phyloP scores from a whole-genome alignment of 306 rosid genomes.

The Castanopsis chinensis region DNA sequence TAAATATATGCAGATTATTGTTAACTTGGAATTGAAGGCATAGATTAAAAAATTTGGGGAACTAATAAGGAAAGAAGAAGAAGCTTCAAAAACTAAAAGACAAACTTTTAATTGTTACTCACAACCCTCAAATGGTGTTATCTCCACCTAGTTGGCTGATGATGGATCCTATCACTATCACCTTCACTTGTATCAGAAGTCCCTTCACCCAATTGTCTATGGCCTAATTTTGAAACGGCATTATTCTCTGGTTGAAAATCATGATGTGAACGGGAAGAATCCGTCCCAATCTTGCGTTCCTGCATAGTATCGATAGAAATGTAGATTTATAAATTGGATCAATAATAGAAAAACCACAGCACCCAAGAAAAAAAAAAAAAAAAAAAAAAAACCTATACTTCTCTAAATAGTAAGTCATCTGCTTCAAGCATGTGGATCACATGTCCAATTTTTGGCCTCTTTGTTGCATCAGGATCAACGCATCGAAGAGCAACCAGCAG shows the following conservation, averaged over 20 bases:
- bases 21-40: slow-evolving; percentile 29
- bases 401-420: slow-evolving; percentile 72
- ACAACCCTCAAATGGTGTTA: slow-evolving; percentile 26
- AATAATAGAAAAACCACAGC: slow-evolving; percentile 3
- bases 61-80: slow-evolving; percentile 15
- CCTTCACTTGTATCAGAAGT: slow-evolving; percentile 61
- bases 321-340: slow-evolving; percentile 1
- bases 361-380: background rate
- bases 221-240: slow-evolving; percentile 33
- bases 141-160: slow-evolving; percentile 59
- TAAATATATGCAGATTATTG: slow-evolving; percentile 16
- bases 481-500: slow-evolving; percentile 90
- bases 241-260: slow-evolving; percentile 44
- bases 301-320: slow-evolving; percentile 23
- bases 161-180: slow-evolving; percentile 40
- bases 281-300: slow-evolving; percentile 59
- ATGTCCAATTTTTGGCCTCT: slow-evolving; percentile 97
- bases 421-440: slow-evolving; percentile 98
- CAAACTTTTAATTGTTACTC: slow-evolving; percentile 35
- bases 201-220: slow-evolving; percentile 47
- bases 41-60: slow-evolving; percentile 25
- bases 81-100: slow-evolving; percentile 22
- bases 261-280: slow-evolving; percentile 41
- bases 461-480: slow-evolving; percentile 92
- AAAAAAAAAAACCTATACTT: slow-evolving; percentile 42